A percentile compares a stretch with the other conserved stretches of the same genome.
Conservation (phyloP, 2,329 filamentous ascomycete species). For the Akanthomyces muscarius region DNA sequence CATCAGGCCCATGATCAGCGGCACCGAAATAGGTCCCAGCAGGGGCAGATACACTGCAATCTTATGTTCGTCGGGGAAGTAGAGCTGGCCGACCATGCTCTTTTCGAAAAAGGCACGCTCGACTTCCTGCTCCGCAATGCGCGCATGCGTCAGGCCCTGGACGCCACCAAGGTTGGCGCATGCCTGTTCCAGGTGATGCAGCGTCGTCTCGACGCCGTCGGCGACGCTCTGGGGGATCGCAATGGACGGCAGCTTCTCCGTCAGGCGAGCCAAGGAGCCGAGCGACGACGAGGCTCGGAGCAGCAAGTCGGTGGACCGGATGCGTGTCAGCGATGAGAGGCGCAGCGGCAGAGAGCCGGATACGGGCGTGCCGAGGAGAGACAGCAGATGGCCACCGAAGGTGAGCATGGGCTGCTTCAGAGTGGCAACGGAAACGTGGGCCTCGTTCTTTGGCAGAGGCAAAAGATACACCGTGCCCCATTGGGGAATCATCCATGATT, state of each 20-base stretch:
- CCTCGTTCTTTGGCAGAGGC: constrained; percentile 37
- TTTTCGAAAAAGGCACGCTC: constrained; percentile 97
- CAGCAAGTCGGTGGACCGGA: constrained; percentile 79
- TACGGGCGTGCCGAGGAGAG: constrained; percentile 79
- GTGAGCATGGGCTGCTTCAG: constrained; percentile 79
- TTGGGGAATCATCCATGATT: constrained; percentile 88
- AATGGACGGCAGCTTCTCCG: constrained; percentile 79
- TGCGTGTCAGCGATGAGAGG: constrained; percentile 77
- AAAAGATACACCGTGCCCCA: constrained; percentile 76
- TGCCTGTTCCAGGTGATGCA: constrained; percentile 71
- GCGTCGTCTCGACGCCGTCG: constrained; percentile 75
- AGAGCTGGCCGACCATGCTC: constrained; percentile 97
- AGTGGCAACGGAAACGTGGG: constrained; percentile 57
- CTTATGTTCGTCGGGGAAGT: constrained; percentile 98
- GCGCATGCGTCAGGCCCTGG: constrained; percentile 72
- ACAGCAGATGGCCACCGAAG: constrained; percentile 86
- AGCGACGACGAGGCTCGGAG: constrained; percentile 89
- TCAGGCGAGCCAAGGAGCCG: constrained; percentile 85
- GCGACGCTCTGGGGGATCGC: constrained; percentile 86
- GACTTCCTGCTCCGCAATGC: constrained; percentile 80
- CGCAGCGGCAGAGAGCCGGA: constrained; percentile 80
- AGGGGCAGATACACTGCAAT: constrained; percentile 92
- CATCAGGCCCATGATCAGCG: constrained; percentile 75
- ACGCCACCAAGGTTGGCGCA: constrained; percentile 65
- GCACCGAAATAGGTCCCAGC: constrained; percentile 85